A percentile compares a stretch with the other conserved stretches of the same genome.
Evolutionary conservation across 2,329 filamentous ascomycete species (phyloP).

Genomic region (Aspergillus bombycis): DNA sequence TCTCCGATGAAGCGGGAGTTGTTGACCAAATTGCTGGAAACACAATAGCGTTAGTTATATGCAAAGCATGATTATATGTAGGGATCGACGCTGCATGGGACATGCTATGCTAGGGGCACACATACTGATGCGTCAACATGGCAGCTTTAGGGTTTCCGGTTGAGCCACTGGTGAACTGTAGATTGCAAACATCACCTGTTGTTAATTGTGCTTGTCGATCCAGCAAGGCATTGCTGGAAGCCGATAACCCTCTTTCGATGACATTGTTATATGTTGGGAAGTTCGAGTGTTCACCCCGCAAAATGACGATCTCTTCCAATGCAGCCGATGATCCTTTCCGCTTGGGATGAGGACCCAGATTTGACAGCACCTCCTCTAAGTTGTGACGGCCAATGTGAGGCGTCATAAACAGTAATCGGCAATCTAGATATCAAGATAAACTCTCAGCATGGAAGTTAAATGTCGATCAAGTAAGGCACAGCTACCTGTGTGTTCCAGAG

Average conservation of each 20-base stretch:
- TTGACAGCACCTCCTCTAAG: constrained; percentile 61
- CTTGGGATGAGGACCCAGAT: constrained; percentile 48
- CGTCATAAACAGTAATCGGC: constrained; percentile 74
- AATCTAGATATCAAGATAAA: constrained; percentile 52
- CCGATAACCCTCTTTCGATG: constrained; percentile 54
- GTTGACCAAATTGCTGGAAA: constrained; percentile 54
- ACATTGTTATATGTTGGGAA: constrained; percentile 66
- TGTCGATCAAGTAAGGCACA: neutral
- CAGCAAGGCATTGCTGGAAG: constrained; percentile 56
- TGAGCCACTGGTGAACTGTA: constrained; percentile 76
- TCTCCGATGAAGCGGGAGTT: constrained; percentile 73
- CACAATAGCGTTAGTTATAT: constrained; percentile 3
- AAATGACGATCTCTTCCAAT: constrained; percentile 60
- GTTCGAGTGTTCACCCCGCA: constrained; percentile 57
- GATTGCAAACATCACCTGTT: constrained; percentile 70
- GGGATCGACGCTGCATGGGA: neutral
- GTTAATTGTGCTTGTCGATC: constrained; percentile 59
- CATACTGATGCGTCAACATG: constrained; percentile 71
- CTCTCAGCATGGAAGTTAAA: constrained; percentile 5
- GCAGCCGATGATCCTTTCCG: constrained; percentile 36
- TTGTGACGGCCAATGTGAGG: constrained; percentile 68
- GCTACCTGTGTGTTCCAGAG: constrained; percentile 69
- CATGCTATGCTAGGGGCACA: constrained; percentile 8
- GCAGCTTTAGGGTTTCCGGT: constrained; percentile 74
- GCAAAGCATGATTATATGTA: neutral